Percentiles rank a stretch among this genome's conserved stretches.
phyloP scores from a whole-genome alignment of 345 rosid genomes.

The Noccaea caerulescens region DNA sequence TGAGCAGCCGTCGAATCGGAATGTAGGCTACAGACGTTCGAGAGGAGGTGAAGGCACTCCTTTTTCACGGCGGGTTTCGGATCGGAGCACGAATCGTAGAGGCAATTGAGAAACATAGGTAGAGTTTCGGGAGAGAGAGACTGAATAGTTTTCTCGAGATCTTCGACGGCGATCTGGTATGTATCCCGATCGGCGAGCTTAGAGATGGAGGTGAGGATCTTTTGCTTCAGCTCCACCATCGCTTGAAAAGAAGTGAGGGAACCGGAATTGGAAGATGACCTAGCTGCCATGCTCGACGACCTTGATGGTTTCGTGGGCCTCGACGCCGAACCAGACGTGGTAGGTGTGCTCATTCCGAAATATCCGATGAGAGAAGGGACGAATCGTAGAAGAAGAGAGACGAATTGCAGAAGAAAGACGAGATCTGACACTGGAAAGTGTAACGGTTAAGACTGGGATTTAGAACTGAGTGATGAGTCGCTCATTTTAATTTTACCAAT shows the following conservation, averaged over 20 bases:
- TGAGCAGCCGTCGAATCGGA: constrained; percentile 70
- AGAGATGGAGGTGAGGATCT: constrained; percentile 79
- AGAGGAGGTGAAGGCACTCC: constrained; percentile 76
- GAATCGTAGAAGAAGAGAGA: constrained; percentile 25
- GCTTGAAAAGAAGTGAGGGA: constrained; percentile 84
- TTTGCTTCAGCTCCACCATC: constrained; percentile 93
- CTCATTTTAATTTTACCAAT: constrained; percentile 21
- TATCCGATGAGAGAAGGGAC: constrained; percentile 10
- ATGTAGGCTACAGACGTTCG: constrained; percentile 61
- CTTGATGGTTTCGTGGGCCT: constrained; percentile 50
- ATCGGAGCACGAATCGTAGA: constrained; percentile 80
- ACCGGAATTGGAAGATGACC: constrained; percentile 53
- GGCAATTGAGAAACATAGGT: constrained; percentile 88
- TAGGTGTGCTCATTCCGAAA: constrained; percentile 54
- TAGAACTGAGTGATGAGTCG: constrained; percentile 13
- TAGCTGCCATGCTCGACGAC: constrained; percentile 44
- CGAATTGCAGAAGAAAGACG: constrained; percentile 9
- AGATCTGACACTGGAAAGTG: constrained; percentile 41
- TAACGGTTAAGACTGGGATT: constrained; percentile 30
- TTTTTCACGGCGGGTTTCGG: constrained; percentile 90
- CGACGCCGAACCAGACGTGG: constrained; percentile 45
- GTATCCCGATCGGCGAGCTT: constrained; percentile 97
- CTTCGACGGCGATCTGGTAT: constrained; percentile 89
- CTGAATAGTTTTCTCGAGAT: constrained; percentile 74
- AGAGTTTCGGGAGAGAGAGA: constrained; percentile 75